A percentile compares a stretch with the other conserved stretches of the same genome.
phyloP scores from a whole-genome alignment of 1,139 yeast genomes.

The Saccharomyces hybrid region DNA sequence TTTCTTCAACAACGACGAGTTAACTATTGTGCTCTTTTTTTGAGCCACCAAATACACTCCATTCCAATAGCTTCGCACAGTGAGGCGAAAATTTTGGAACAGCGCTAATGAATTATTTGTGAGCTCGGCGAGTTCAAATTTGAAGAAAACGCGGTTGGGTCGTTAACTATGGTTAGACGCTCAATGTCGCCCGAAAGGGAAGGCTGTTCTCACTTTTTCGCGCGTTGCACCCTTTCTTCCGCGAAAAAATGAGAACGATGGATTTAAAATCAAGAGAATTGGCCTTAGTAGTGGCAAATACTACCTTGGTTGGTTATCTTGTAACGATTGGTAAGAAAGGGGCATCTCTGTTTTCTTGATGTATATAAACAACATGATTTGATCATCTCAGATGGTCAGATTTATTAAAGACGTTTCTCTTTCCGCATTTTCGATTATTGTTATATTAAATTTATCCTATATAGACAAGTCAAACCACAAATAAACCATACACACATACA shows the following conservation, averaged over 20 bases:
- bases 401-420: background rate
- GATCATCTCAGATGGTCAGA: background rate
- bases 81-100: slow-evolving; percentile 28
- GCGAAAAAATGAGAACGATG: slow-evolving; percentile 10
- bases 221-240: slow-evolving; percentile 32
- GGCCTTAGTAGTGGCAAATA: background rate
- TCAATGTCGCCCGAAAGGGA: slow-evolving; percentile 44
- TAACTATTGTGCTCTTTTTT: background rate
- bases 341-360: background rate
- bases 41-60: slow-evolving; percentile 9
- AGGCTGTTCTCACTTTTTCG: slow-evolving; percentile 37
- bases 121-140: slow-evolving; percentile 38
- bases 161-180: slow-evolving; percentile 49
- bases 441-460: background rate
- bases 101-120: slow-evolving; percentile 14
- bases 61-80: slow-evolving; percentile 13
- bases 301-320: background rate
- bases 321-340: background rate
- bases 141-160: slow-evolving; percentile 47
- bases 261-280: slow-evolving; percentile 3
- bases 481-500: slow-evolving; percentile 25
- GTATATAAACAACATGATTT: background rate
- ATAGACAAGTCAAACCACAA: background rate
- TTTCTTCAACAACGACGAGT: background rate
- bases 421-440: background rate